These are phyloP conservation scores for Musa itinerans DNA, from an alignment of 176 grass and related monocot species.

Conservation along the genomic window DNA sequence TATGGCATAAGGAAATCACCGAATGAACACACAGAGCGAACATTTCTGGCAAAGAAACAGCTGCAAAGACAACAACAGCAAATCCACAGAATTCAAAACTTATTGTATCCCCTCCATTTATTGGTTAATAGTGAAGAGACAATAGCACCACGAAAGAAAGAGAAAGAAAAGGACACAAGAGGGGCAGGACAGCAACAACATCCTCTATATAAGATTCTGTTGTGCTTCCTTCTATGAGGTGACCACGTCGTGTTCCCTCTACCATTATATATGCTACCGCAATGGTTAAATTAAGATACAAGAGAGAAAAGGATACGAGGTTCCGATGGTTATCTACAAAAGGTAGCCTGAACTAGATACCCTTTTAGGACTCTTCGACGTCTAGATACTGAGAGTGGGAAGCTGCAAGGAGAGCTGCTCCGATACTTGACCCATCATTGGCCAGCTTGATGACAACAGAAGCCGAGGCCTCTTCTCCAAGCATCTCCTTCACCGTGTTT, in stretches of 20 bases:
- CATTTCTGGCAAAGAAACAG: not conserved
- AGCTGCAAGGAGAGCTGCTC: constrained; percentile 32
- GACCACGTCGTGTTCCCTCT: not conserved
- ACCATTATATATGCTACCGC: not conserved
- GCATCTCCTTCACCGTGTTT: constrained; percentile 31
- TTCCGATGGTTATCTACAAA: not conserved
- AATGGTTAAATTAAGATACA: not conserved
- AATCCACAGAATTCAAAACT: not conserved
- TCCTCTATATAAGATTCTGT: not conserved
- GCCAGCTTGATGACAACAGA: constrained; percentile 33
- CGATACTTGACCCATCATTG: constrained; percentile 26
- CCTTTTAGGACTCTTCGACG: constrained; percentile 8
- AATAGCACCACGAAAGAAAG: not conserved
- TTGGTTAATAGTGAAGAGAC: not conserved
- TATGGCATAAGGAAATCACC: not conserved
- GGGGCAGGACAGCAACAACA: not conserved
- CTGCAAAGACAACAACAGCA: not conserved
- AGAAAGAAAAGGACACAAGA: not conserved
- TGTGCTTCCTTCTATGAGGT: not conserved
- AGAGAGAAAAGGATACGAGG: not conserved
- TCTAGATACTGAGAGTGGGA: constrained; percentile 31
- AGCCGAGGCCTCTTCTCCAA: constrained; percentile 26
- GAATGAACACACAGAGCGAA: not conserved
- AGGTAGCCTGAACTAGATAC: not conserved
- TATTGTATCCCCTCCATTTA: not conserved